Evolutionary conservation across 495 filamentous ascomycete species (phyloP).

Genomic region (Xylaria venustula): DNA sequence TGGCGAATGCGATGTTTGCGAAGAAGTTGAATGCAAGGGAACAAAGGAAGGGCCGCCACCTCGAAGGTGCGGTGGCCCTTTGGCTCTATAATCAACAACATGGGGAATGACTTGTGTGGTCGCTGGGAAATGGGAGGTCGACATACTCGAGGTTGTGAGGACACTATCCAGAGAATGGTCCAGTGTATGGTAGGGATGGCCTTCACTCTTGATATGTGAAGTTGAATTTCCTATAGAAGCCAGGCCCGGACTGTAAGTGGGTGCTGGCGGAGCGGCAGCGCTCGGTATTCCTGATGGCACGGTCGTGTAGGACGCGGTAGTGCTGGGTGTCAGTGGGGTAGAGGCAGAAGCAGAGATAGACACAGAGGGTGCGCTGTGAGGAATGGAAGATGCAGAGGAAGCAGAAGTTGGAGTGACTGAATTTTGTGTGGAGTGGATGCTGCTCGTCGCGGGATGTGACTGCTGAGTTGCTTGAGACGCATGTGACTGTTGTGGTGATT

Average conservation of each 20-base stretch:
- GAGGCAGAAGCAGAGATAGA: slow-evolving; percentile 49
- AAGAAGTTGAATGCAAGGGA: slow-evolving; percentile 21
- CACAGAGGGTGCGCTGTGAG: slow-evolving; percentile 45
- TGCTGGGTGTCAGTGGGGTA: slow-evolving; percentile 30
- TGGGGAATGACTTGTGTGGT: slow-evolving; percentile 26
- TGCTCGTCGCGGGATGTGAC: slow-evolving; percentile 3
- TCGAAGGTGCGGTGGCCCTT: slow-evolving; percentile 39
- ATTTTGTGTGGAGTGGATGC: slow-evolving; percentile 5
- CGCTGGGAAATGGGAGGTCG: slow-evolving; percentile 38
- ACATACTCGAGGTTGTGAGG: slow-evolving; percentile 33
- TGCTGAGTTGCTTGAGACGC: slow-evolving; percentile 12
- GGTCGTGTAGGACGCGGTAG: slow-evolving; percentile 19
- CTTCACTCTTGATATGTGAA: slow-evolving; percentile 57
- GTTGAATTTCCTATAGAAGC: slow-evolving; percentile 45
- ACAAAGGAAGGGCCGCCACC: slow-evolving; percentile 38
- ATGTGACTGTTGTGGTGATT: slow-evolving; percentile 22
- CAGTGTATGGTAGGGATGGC: slow-evolving; percentile 70
- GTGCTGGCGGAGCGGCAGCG: slow-evolving; percentile 21
- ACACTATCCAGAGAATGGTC: slow-evolving; percentile 70
- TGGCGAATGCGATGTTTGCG: slow-evolving; percentile 24
- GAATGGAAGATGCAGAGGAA: slow-evolving; percentile 30
- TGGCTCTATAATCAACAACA: slow-evolving; percentile 24
- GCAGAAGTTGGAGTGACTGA: slow-evolving; percentile 13
- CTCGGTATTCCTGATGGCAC: slow-evolving; percentile 29
- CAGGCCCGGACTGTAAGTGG: slow-evolving; percentile 26